Percentiles rank a stretch among this genome's conserved stretches.
Evolutionary conservation across 78 protist species (phyloP).

Genomic region (Emiliania huxleyi): DNA sequence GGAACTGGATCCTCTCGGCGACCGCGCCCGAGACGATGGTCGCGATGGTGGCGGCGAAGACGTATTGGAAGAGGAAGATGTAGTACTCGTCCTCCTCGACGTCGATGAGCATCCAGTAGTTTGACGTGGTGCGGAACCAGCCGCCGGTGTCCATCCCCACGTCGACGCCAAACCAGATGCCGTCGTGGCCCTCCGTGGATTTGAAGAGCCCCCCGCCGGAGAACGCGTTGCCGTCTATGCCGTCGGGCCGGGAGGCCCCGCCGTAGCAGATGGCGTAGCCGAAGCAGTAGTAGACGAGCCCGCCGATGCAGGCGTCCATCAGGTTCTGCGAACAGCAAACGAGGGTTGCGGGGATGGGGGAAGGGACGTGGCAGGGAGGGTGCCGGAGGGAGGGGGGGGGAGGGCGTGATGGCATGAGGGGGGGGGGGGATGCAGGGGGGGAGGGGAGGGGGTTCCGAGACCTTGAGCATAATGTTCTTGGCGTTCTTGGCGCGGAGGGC

Average conservation of each 20-base stretch:
- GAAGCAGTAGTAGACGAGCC: slow-evolving; percentile 7
- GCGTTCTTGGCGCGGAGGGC: slow-evolving; percentile 72
- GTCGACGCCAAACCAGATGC: too few species aligned
- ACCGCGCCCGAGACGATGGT: slow-evolving; percentile 70
- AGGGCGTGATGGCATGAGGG: not conserved
- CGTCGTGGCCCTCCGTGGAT: too few species aligned
- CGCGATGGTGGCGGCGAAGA: slow-evolving; percentile 53
- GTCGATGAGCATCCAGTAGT: not conserved
- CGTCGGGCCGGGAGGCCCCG: not conserved
- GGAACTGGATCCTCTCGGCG: slow-evolving; percentile 56
- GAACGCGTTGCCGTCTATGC: not conserved
- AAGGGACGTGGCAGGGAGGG: too few species aligned
- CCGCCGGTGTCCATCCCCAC: too few species aligned
- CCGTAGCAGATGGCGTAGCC: slow-evolving; percentile 74
- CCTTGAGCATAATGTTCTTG: slow-evolving; percentile 59
- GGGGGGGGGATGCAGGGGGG: too few species aligned
- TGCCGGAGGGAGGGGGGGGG: not conserved
- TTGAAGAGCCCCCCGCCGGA: too few species aligned
- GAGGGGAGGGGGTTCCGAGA: slow-evolving; percentile 46
- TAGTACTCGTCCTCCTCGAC: not conserved
- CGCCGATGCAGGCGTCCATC: not conserved
- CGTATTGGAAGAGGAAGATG: slow-evolving; percentile 37
- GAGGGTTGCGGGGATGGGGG: too few species aligned
- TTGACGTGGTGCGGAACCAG: too few species aligned
- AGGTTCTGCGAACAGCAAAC: not conserved